Base-by-base conservation (phyloP, 1,139 yeast genomes). In the Geotrichum klebahnii region DNA sequence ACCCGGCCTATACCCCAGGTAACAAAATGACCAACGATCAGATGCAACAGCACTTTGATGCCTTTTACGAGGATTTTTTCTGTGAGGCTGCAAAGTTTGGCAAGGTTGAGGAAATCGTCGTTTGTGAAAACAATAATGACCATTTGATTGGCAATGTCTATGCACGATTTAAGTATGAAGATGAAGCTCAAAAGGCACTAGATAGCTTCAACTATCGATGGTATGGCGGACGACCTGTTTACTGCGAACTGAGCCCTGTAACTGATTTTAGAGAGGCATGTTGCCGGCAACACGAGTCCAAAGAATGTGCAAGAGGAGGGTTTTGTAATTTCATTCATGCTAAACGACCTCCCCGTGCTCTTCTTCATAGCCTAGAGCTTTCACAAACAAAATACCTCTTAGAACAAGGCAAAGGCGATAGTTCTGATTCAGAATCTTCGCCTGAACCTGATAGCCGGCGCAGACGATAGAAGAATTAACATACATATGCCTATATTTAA, bases 261-360 rank as follows among this genome's bases (percentile, higher is more conserved):
- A 71, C 76, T 2, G 81, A 77, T 61, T 80, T 87, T 59, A 71
- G 75, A 40, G 95, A 84, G 53, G 87, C 95, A 12, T 77, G 80
- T 50, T 90, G 97, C 62, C 69, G 79, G 32, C 88, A 85, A 50
- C 81, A 83, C 61, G 89, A 82, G 45, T 69, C 74, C 3, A 67
- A 74, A 36, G 70, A 70, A 28, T 90, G 97, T 65, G 76, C 75
- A 24, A 75, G 97, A 63, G 92, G 89, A 1, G 88, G 84, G 29
- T 77, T 77, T 60, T 90, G 97, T 67, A 90, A 90, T 67, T 88
- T 86, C 66, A 84, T 89, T 78, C 97, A 90, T 66, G 75, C 84
- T 1, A 74, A 82, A 57, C 69, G 76, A 35, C 90, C 95, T 0
- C 67, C 77, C 1, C 62, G 64, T 12, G 69, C 63, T 17, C 61